Base-by-base conservation (phyloP, 306 rosid species). In the Quercus parvula region DNA sequence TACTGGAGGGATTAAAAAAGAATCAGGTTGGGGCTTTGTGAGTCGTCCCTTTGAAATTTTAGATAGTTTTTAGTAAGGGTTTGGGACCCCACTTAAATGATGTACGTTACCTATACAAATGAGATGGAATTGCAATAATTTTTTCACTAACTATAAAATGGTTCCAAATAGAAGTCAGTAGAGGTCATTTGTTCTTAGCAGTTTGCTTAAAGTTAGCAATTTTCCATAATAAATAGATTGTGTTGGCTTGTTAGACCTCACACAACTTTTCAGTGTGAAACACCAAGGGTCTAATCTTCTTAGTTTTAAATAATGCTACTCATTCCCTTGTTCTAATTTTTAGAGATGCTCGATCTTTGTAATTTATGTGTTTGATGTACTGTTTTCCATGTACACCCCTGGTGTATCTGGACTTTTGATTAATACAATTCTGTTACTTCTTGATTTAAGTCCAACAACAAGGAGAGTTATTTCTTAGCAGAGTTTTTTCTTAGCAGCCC, bases 261-360 rank as follows among this genome's bases (percentile, higher is more conserved):
- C 80, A 59, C 77, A 81, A 17, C 35, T 28, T 64, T 74, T 71
- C 30, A 70, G 35, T 49, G 25, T 38, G 80, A 41, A 77, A 67
- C 19, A 25, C 62, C 62, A 70, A 79, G 79, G 57, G 20, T 66
- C 77, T 31, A 75, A 61, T 77, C 71, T 79, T 79, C 20, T 33
- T 79, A 73, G 74, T 17, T 77, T 79, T 30, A 49, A 49, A 49
- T 49, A 49, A 15, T 52, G 63, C 71, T 73, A 74, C 55, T 82
- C 71, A 67, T 35, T 6, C 41, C 9, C 41, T 35, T 35, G 41
- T 35, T 35, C 9, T 35, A 35, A 6, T 35, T 35, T 35, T 35
- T 35, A 35, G 9, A 35, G 1, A 35, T 35, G 41, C 41, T 6
- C 6, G 41, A 35, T 35, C 41, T 35, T 35, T 35, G 9, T 35